A percentile compares a stretch with the other conserved stretches of the same genome.
Conservation (phyloP, 805 yeast genomes). For the Vanderwaltozyma tropicalis region DNA sequence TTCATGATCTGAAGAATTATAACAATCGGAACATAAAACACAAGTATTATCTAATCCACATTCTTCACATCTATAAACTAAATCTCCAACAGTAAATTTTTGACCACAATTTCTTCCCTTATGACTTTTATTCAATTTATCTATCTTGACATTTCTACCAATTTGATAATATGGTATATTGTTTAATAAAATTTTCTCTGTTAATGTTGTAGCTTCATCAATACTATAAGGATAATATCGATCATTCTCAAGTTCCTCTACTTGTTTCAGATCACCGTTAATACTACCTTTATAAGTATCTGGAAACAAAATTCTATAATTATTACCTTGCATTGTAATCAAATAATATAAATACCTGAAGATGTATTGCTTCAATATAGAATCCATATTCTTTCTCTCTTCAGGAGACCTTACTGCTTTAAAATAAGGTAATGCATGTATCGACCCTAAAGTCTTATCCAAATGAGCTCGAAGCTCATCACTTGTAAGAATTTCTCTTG, state of each 20-base stretch:
- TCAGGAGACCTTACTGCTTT: slow-evolving; percentile 11
- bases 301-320: slow-evolving; percentile 28
- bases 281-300: too few species aligned
- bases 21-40: slow-evolving; percentile 64
- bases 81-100: slow-evolving; percentile 48
- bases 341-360: slow-evolving; percentile 24
- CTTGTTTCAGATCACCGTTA: too few species aligned
- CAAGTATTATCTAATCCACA: slow-evolving; percentile 73
- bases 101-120: slow-evolving; percentile 57
- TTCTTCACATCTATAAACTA: slow-evolving; percentile 60
- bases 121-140: slow-evolving; percentile 32
- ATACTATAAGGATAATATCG: not conserved
- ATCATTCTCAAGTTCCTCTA: not conserved
- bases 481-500: not conserved
- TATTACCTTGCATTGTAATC: slow-evolving; percentile 31
- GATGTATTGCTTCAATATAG: slow-evolving; percentile 9
- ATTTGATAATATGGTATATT: not conserved
- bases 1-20: slow-evolving; percentile 54
- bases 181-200: not conserved
- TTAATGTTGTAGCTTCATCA: not conserved
- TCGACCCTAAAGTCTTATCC: slow-evolving; percentile 6
- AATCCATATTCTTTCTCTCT: slow-evolving; percentile 16
- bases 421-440: slow-evolving; percentile 11
- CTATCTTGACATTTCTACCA: not conserved
- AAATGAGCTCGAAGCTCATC: not conserved